Evolutionary conservation across 108 stramenopile genomes (phyloP), one percentile per base, ranked within the genome.

Genomic region (Discostella pseudostelligera): DNA sequence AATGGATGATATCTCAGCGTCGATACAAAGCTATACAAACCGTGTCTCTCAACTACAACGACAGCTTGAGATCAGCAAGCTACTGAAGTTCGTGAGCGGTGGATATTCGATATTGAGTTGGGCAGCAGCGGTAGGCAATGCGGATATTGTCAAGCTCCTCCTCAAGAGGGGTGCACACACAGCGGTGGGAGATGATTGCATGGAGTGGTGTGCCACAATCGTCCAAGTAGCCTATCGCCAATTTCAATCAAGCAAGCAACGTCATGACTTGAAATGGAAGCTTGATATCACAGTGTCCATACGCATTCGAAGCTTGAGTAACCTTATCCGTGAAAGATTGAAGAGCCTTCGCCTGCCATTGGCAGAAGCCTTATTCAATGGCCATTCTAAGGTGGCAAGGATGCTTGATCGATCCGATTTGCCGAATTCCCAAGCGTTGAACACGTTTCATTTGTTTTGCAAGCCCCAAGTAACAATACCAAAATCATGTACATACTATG

Each of bases 101-200:
- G 80, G 80, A 13, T 74, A 81, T 56, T 46, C 62, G 1, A 29
- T 72, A 6, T 35, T 81, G 48, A 76, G 69, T 37, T 81, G 80
- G 80, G 80, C 80, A n/a, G 39, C 44, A 13, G 57, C 46, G 20
- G 59, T 36, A 29, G 80, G 80, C 4, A 72, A 76, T 14, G 21
- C n/a, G 16, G 50, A 39, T 1, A 51, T 81, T 4, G 65, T 72
- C 4, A 72, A 67, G 51, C 8, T 19, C 26, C 14, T 81, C 14
- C n/a, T 81, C 2, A 67, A 66, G 60, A 51, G 66, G 39, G 80
- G 80, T 17, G 74, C 75, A 21, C 65, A 72, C 25, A 65, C 80
- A 10, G 70, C 45, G 3, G 56, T 74, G 24, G 74, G 70, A 28
- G 80, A 80, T 13, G 69, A 56, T 19, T 56, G 44, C 39, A 4